Base-by-base conservation (phyloP, 257 asterid genomes). In the Solanum piurae region DNA sequence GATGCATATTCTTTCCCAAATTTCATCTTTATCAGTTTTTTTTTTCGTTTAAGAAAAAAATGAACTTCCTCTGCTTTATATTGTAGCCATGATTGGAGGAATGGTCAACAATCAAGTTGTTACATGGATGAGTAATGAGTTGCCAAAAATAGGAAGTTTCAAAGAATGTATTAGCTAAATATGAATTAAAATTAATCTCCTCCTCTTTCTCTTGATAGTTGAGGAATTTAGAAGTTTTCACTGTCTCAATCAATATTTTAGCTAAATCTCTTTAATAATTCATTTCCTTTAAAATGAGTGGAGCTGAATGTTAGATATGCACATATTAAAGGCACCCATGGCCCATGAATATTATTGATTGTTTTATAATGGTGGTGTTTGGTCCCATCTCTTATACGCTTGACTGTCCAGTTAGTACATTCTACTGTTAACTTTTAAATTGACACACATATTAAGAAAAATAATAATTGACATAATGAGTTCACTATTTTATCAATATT, bases 1-100 rank as follows among this genome's bases (percentile, higher is more conserved):
- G 96, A 94, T 87, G 92, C 91, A 73, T 92, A 86, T 89, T 95
- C 99, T 90, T 94, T 95, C 80, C 99, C 98, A 27, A 96, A 96
- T 93, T 96, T 96, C 99, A 96, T 96, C 87, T 90, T 90, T 80
- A 46, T 25, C 58, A 40, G 5, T 29, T 29, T 29, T 29, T 29
- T 33, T 72, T 72, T 33, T 4, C 37, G 64, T 27, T 44, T 9
- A 79, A 44, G 40, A 77, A 79, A 27, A 16, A 2, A 46, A 7
- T 14, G 64, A 31, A 44, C 38, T 79, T 27, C 12, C 23, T 42
- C 13, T 8, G 38, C 1, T 29, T 44, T 80, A 13, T 5, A 37
- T 9, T 9, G 10, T 27, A 27, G 85, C 42, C 27, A 12, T 80
- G 27, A 80, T 16, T 42, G n/a, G 85, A 80, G 27, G 34, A 80